A percentile compares a stretch with the other conserved stretches of the same genome.
These are phyloP conservation scores for Colletotrichum sojae DNA, from an alignment of 2,329 filamentous ascomycete species.

Conservation along the genomic window DNA sequence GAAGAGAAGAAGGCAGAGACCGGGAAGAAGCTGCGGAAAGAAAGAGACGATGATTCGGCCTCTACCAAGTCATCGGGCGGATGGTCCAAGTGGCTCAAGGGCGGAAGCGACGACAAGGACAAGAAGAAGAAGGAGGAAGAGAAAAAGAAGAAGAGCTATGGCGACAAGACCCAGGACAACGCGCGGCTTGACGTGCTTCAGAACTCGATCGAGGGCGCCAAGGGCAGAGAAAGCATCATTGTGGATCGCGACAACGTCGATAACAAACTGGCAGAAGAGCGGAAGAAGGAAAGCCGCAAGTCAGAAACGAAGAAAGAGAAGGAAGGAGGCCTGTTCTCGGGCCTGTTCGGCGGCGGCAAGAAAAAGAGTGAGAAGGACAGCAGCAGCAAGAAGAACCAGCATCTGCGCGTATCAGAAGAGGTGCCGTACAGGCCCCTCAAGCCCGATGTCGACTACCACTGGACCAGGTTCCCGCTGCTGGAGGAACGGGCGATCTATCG, in stretches of 20 bases:
- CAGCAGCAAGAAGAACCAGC: slow-evolving; percentile 79
- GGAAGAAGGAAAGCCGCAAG: slow-evolving; percentile 87
- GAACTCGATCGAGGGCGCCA: slow-evolving; percentile 82
- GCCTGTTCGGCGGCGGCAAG: slow-evolving; percentile 91
- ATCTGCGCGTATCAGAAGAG: slow-evolving; percentile 85
- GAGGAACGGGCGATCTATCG: slow-evolving; percentile 98
- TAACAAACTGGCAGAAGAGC: slow-evolving; percentile 81
- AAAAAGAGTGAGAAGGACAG: slow-evolving; percentile 87
- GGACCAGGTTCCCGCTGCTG: slow-evolving; percentile 94
- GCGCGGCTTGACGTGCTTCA: slow-evolving; percentile 89
- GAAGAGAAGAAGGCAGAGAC: slow-evolving; percentile 64
- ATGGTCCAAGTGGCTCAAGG: slow-evolving; percentile 87
- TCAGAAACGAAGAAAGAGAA: slow-evolving; percentile 90
- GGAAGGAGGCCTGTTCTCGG: slow-evolving; percentile 92
- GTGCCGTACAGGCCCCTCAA: slow-evolving; percentile 78
- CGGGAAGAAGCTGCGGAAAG: slow-evolving; percentile 75
- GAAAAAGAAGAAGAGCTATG: slow-evolving; percentile 72
- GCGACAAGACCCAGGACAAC: slow-evolving; percentile 79
- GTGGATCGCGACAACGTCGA: slow-evolving; percentile 84
- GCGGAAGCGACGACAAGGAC: slow-evolving; percentile 81
- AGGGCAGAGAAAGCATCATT: slow-evolving; percentile 85
- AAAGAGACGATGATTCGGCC: slow-evolving; percentile 74
- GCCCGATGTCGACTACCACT: slow-evolving; percentile 94
- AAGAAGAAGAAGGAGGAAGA: slow-evolving; percentile 75
- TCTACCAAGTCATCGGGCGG: slow-evolving; percentile 80